phyloP scores from a whole-genome alignment of 768 basidiomycete species.

The Hortiboletus flavorubellus region DNA sequence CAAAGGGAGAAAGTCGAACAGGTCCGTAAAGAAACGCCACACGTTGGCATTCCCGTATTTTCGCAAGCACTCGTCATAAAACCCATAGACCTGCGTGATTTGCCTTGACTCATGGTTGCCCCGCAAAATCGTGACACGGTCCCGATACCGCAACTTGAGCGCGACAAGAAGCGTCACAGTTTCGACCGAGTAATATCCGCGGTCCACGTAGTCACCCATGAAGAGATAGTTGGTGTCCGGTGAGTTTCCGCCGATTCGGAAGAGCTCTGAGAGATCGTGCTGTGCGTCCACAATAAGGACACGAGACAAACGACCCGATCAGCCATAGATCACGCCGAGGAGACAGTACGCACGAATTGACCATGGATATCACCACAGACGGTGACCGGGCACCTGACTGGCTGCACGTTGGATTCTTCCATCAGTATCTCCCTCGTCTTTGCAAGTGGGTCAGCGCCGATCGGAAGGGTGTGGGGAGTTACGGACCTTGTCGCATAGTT shows the following conservation, averaged over 20 bases:
- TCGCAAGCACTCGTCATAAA: slow-evolving; percentile 98
- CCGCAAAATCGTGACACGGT: slow-evolving; percentile 95
- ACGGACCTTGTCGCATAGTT: slow-evolving; percentile 94
- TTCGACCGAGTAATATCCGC: slow-evolving; percentile 99
- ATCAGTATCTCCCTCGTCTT: slow-evolving; percentile 98
- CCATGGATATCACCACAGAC: slow-evolving; percentile 99
- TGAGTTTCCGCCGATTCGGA: slow-evolving; percentile 97
- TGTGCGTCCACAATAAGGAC: slow-evolving; percentile 34
- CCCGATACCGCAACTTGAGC: slow-evolving; percentile 95
- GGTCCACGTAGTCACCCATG: slow-evolving; percentile 99
- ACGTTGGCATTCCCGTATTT: slow-evolving; percentile 99
- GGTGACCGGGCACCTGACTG: slow-evolving; percentile 96
- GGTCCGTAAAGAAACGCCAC: slow-evolving; percentile 98
- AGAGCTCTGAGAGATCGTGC: slow-evolving; percentile 99
- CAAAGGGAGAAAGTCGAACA: slow-evolving; percentile 96
- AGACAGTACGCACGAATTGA: slow-evolving; percentile 82
- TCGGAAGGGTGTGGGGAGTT: background rate
- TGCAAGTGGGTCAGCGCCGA: slow-evolving; percentile 18
- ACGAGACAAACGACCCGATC: slow-evolving; percentile 19
- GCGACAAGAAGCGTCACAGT: slow-evolving; percentile 97
- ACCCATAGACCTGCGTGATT: slow-evolving; percentile 99
- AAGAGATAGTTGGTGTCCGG: slow-evolving; percentile 99
- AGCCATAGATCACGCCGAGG: slow-evolving; percentile 19
- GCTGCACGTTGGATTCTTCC: slow-evolving; percentile 99
- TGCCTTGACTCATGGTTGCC: slow-evolving; percentile 99